These are phyloP conservation scores for Crithidia brevicula DNA, from an alignment of 208 protist species.

Conservation along the genomic window DNA sequence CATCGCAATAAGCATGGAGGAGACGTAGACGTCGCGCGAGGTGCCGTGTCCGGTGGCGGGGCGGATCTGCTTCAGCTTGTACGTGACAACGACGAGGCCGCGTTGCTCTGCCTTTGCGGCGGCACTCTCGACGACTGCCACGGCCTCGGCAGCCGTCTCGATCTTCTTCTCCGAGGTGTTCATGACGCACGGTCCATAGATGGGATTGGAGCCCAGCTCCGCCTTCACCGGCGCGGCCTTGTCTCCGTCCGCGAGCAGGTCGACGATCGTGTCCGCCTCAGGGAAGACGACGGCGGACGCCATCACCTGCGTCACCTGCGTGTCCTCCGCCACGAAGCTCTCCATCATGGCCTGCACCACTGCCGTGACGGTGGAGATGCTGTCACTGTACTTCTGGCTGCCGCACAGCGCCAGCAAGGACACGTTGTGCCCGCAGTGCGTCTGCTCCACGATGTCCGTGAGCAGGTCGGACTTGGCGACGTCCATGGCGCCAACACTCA, in stretches of 20 bases:
- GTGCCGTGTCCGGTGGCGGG: neutral
- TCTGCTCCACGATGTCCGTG: slow-evolving; percentile 44
- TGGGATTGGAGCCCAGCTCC: slow-evolving; percentile 50
- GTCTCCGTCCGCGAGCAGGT: slow-evolving; percentile 31
- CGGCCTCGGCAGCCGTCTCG: slow-evolving; percentile 33
- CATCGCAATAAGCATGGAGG: slow-evolving; percentile 43
- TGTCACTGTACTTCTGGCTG: slow-evolving; percentile 11
- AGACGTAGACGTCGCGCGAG: slow-evolving; percentile 47
- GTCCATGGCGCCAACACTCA: slow-evolving; percentile 21
- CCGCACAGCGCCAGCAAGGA: slow-evolving; percentile 40
- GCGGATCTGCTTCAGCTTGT: slow-evolving; percentile 54
- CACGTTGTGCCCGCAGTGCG: slow-evolving; percentile 54
- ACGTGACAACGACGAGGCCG: slow-evolving; percentile 39
- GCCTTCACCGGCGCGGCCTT: slow-evolving; percentile 26
- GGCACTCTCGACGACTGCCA: slow-evolving; percentile 30
- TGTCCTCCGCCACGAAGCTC: slow-evolving; percentile 27
- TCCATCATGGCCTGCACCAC: slow-evolving; percentile 37
- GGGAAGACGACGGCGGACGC: slow-evolving; percentile 34
- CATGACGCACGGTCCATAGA: slow-evolving; percentile 64
- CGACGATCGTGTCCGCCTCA: slow-evolving; percentile 29
- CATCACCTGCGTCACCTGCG: slow-evolving; percentile 36
- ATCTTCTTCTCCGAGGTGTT: slow-evolving; percentile 46
- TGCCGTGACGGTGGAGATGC: slow-evolving; percentile 19
- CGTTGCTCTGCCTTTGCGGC: slow-evolving; percentile 25
- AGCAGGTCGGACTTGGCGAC: slow-evolving; percentile 46